Conservation (phyloP, 1,284 basidiomycete genomes). For the Malassezia japonica region DNA sequence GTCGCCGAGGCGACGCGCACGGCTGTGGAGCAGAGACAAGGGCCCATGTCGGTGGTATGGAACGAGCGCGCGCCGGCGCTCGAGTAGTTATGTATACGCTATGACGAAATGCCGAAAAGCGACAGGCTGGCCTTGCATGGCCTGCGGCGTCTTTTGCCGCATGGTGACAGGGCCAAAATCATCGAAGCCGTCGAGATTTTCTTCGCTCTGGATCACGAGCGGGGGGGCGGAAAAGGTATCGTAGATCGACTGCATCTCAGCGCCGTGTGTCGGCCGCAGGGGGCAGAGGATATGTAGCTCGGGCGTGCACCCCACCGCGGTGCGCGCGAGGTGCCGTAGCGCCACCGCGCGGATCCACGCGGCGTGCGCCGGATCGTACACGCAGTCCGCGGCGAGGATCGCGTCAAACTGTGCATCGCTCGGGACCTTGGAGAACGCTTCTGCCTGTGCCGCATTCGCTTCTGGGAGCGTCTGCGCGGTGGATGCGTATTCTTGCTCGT, state of each 20-base stretch:
- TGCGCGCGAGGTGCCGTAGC: slow-evolving; percentile 15
- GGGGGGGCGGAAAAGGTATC: slow-evolving; percentile 18
- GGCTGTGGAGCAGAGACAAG: neutral
- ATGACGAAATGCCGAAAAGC: slow-evolving; percentile 6
- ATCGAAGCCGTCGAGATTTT: neutral
- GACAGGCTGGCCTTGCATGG: neutral
- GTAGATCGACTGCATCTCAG: slow-evolving; percentile 33
- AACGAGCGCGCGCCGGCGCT: neutral
- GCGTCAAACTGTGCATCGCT: slow-evolving; percentile 20
- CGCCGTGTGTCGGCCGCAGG: slow-evolving; percentile 26
- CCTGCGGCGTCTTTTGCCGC: neutral
- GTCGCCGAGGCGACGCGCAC: neutral
- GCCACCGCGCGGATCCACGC: slow-evolving; percentile 37
- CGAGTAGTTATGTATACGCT: neutral
- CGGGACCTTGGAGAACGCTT: neutral
- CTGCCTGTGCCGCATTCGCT: neutral
- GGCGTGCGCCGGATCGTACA: slow-evolving; percentile 37
- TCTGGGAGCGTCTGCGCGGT: slow-evolving; percentile 29
- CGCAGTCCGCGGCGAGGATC: slow-evolving; percentile 38
- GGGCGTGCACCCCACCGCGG: neutral
- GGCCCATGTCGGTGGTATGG: neutral
- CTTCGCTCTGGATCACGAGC: neutral
- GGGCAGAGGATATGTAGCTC: slow-evolving; percentile 34
- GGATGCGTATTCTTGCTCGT: slow-evolving; percentile 5
- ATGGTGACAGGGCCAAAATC: slow-evolving; percentile 10